Base-by-base conservation (phyloP, 768 basidiomycete species). In the Phlegmacium glaucopus region DNA sequence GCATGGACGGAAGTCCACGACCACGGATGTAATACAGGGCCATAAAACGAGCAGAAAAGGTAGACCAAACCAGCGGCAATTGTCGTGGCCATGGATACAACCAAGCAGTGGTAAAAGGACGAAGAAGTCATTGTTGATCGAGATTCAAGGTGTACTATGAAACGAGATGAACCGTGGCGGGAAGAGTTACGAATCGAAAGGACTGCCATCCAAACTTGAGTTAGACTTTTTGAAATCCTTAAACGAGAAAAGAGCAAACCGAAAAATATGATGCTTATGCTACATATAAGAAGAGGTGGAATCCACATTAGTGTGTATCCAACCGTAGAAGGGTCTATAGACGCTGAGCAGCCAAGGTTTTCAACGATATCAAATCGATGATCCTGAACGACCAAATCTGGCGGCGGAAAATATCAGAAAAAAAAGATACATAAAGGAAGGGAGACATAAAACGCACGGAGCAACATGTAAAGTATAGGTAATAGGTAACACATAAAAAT, bases 341-440 rank as follows among this genome's bases (percentile, higher is more conserved):
- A 69, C 9, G 75, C 73, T 12, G 62, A 60, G 54, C 83, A 85
- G 0, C 85, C 85, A 38, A 77, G 64, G 47, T 80, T 74, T 61
- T 78, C 69, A 16, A 73, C 63, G 48, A 87, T 73, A 58, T 82
- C 74, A 67, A 80, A 87, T 45, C 85, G 75, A 61, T 79, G 77
- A 46, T 79, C 78, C 58, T 85, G 82, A 22, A 75, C 72, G 41
- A 84, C 57, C 45, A 71, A 66, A 56, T 82, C 85, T 87, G 6
- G 15, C 17, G 18, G 44, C 16, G 15, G 44, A 42, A 44, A 30
- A 53, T 30, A 11, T 45, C 7, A 44, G 45, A 16, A 29, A 22
- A 4, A 39, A 35, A 34, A 30, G n/a, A n/a, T n/a, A 18, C 29
- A 38, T n/a, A n/a, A 38, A 9, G 12, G 40, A 41, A 32, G 42